Base-by-base conservation (phyloP, 805 yeast genomes). In the Kuraishia molischiana region DNA sequence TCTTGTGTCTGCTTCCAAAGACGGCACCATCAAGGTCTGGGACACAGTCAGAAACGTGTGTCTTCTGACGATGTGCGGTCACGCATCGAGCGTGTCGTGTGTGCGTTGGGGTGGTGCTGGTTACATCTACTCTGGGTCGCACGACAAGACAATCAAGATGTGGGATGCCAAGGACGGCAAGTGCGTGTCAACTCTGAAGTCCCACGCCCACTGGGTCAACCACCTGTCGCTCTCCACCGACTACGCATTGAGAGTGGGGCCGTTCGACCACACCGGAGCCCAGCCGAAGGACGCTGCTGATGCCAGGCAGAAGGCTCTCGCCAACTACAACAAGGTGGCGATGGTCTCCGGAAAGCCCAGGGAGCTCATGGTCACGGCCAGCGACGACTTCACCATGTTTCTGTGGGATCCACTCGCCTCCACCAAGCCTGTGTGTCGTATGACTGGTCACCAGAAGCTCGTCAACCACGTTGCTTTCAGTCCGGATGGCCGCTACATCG, bases 191-290 rank as follows among this genome's bases (percentile, higher is more conserved):
- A 78, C 86, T 3, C 64, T 92, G 46, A 79, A 79, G 55, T 73
- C 92, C 32, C 98, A 92, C 56, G 97, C 95, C 2, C 98, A 92
- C 61, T 92, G 98, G 98, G 92, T 92, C 35, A 92, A 92, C 56
- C 97, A 90, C 60, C 66, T 92, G 41, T 83, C 96, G 0, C 64
- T 92, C 32, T 84, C 95, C 2, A 90, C 97, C 0, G 98, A 92
- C 51, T 81, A 79, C 53, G 95, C 79, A 0, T 62, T 92, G 38
- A 66, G 97, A 48, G 72, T 81, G 46, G 97, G 98, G 6, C 86
- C 95, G 0, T 90, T 74, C 52, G 96, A 87, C 53, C 86, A 85
- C 47, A 72, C 70, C 19, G 79, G 79, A 28, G 56, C 44, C 10
- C 51, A 52, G 30, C 73, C 77, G 19, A 44, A 57, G 4, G 48